A percentile compares a stretch with the other conserved stretches of the same genome.
Conservation (phyloP, 352 stramenopile genomes). For the Thalassiosira oceanica region DNA sequence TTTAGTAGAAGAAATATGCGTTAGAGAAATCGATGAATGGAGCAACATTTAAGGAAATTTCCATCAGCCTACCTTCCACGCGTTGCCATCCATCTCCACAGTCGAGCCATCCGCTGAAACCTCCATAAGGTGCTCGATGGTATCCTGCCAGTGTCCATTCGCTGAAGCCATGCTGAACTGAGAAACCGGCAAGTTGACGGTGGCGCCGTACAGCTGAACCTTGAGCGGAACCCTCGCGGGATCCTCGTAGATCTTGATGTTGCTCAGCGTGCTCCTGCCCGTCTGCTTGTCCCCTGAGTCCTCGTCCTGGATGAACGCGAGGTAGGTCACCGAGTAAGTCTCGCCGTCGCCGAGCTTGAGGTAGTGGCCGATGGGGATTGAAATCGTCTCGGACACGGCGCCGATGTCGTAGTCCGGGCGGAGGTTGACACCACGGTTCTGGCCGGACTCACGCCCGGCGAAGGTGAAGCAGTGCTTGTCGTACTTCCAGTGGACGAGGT, state of each 20-base stretch:
- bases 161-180: background rate
- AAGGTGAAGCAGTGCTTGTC: no score
- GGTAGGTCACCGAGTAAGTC: background rate
- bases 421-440: no score
- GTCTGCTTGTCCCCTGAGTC: background rate
- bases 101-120: constrained; percentile 74
- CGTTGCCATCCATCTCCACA: constrained; percentile 53
- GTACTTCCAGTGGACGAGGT: no score
- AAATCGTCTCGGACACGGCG: no score
- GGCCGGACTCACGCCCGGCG: background rate
- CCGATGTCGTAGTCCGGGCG: no score
- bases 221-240: background rate
- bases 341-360: background rate
- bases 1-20: no score
- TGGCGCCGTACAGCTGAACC: background rate
- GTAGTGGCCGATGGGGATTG: no score
- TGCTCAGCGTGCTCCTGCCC: background rate
- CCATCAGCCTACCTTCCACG: no score
- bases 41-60: no score
- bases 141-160: background rate
- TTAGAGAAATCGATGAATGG: no score
- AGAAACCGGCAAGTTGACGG: background rate
- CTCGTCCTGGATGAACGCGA: constrained; percentile 17
- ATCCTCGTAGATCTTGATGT: constrained; percentile 3
- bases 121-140: constrained; percentile 61